Percentiles rank a stretch among this genome's conserved stretches.
These are phyloP conservation scores for Aspergillus glaucus DNA, from an alignment of 2,329 filamentous ascomycete species.

Conservation along the genomic window DNA sequence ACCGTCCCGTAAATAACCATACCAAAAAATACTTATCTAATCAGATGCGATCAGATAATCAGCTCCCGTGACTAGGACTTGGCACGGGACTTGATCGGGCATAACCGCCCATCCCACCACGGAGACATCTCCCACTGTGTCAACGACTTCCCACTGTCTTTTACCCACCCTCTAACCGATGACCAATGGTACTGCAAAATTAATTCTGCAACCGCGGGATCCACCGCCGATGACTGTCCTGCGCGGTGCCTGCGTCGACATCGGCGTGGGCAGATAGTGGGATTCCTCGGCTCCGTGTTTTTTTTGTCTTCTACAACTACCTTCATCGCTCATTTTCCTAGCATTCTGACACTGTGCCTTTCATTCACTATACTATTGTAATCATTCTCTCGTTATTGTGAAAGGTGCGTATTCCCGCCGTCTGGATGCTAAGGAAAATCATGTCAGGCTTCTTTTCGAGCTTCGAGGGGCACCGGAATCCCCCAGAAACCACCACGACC, in stretches of 20 bases:
- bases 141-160: background rate
- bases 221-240: slow-evolving; percentile 12
- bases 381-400: slow-evolving; percentile 6
- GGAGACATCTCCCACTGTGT: background rate
- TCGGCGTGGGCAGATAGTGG: background rate
- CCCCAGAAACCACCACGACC: background rate
- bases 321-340: background rate
- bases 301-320: background rate
- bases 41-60: background rate
- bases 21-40: background rate
- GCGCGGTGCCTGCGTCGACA: slow-evolving; percentile 10
- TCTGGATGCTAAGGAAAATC: slow-evolving; percentile 7
- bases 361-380: background rate
- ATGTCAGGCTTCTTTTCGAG: slow-evolving; percentile 10
- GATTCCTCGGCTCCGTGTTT: background rate
- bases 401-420: slow-evolving; percentile 10
- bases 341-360: background rate
- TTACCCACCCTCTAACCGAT: background rate
- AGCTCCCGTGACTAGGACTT: background rate
- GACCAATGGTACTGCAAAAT: background rate
- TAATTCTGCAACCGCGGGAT: background rate
- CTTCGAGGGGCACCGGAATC: slow-evolving; percentile 8
- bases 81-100: background rate
- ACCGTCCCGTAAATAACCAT: too few species aligned
- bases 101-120: background rate